Evolutionary conservation across 371 early-diverging fungal genomes (phyloP), one percentile per base, ranked within the genome.

Genomic region (Lichtheimia ornata): DNA sequence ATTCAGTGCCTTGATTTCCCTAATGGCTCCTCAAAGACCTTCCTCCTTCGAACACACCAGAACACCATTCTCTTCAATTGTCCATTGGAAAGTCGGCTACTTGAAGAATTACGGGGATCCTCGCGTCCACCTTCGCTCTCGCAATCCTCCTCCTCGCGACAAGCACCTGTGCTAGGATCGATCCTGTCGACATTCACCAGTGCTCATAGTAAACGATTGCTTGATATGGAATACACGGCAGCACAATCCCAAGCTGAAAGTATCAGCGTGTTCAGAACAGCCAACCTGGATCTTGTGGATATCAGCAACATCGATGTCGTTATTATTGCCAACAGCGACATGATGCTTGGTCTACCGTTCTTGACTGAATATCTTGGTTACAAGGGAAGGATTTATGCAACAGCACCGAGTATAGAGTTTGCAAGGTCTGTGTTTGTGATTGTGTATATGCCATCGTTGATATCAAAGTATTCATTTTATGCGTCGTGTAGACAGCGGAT

Each of bases 321-420:
- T 9, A 70, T 96, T 7, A 76, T 96, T 43, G 81, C 92, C 52
- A 89, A 92, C 73, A 83, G 79, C 64, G 83, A 87, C 52, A 83
- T 88, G 43, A 86, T 92, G 74, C 72, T 87, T 25, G 89, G 92
- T 24, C 73, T 96, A 30, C 95, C 96, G 11, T 95, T 81, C 58
- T 69, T 94, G 56, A 93, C 94, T 0, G 95, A 94, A 61, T 90
- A 88, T 72, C 79, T 91, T 7, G 88, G 84, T 22, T 96, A 95
- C 67, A 81, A 86, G 44, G 95, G 95, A 14, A 81, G 81, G 18
- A 87, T 95, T 7, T 84, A 84, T 73, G 90, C 91, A 1, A 93
- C 94, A 1, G 94, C 91, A 64, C 91, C 94, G 0, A 87, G 91
- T 0, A 85, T 90, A 58, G 87, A 84, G 59, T 93, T 92, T 77